These are phyloP conservation scores for Flaveria brownii DNA, from an alignment of 129 eudicot genomes.

Conservation along the genomic window DNA sequence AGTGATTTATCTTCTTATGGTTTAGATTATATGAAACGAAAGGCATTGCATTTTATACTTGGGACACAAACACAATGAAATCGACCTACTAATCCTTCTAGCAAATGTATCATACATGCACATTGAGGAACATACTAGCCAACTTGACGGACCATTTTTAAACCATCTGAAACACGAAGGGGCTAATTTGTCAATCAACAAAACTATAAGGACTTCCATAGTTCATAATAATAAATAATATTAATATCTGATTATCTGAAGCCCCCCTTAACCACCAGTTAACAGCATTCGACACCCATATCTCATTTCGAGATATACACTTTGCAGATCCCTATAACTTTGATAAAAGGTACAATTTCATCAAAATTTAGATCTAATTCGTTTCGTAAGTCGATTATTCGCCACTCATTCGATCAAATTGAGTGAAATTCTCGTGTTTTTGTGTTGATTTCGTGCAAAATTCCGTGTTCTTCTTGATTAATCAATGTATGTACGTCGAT, in stretches of 20 bases:
- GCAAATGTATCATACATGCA: too few species aligned
- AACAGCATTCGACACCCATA: slow-evolving; percentile 29
- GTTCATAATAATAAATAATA: background rate
- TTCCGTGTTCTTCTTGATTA: background rate
- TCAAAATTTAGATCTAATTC: slow-evolving; percentile 5
- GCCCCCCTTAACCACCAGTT: background rate
- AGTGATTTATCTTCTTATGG: too few species aligned
- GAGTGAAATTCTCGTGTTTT: background rate
- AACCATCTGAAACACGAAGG: slow-evolving; percentile 21
- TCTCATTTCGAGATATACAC: slow-evolving; percentile 32
- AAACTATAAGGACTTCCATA: slow-evolving; percentile 20
- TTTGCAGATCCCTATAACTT: slow-evolving; percentile 19
- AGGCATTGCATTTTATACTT: too few species aligned
- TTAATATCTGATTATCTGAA: slow-evolving; percentile 9
- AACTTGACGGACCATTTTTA: background rate
- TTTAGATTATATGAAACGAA: too few species aligned
- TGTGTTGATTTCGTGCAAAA: background rate
- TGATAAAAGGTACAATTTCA: slow-evolving; percentile 23
- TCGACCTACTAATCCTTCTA: too few species aligned
- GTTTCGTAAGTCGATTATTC: background rate
- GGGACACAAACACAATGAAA: too few species aligned
- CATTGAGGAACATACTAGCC: too few species aligned
- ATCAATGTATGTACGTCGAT: slow-evolving; percentile 16
- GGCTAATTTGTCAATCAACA: slow-evolving; percentile 2
- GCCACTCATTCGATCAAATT: background rate